Conservation (phyloP, 139 green algal genomes). For the Trebouxia sp. region DNA sequence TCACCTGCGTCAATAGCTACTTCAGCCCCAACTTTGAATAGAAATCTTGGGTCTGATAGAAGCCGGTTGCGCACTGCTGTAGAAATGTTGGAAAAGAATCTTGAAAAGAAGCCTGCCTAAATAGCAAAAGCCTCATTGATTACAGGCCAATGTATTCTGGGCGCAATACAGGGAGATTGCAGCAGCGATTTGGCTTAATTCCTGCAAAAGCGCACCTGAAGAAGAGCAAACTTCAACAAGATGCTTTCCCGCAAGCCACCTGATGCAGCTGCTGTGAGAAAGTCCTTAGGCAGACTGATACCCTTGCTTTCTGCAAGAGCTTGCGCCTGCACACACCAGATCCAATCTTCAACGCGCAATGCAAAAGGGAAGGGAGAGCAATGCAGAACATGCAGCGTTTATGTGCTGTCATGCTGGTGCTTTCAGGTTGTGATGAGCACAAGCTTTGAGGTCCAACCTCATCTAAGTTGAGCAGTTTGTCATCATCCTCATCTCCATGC, state of each 20-base stretch:
- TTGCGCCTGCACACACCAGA: slow-evolving; percentile 41
- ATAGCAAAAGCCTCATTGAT: too few species aligned
- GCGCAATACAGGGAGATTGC: background rate
- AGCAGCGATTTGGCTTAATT: too few species aligned
- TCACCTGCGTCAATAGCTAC: slow-evolving; percentile 88
- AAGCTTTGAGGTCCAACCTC: background rate
- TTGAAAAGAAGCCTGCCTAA: slow-evolving; percentile 38
- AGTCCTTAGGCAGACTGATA: slow-evolving; percentile 59
- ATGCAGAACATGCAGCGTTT: background rate
- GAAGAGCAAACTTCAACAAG: slow-evolving; percentile 42
- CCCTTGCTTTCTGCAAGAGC: slow-evolving; percentile 56
- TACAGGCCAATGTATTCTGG: too few species aligned
- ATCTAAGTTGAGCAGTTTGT: background rate
- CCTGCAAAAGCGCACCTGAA: slow-evolving; percentile 34
- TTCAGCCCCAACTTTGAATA: slow-evolving; percentile 87
- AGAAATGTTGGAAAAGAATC: slow-evolving; percentile 57
- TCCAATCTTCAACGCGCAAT: too few species aligned
- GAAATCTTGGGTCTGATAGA: slow-evolving; percentile 80
- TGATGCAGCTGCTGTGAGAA: slow-evolving; percentile 44
- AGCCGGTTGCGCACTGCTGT: slow-evolving; percentile 83
- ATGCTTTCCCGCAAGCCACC: slow-evolving; percentile 46
- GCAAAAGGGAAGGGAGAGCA: background rate
- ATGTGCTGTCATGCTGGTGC: background rate
- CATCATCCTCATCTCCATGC: background rate
- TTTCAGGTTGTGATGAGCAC: background rate